A percentile compares a stretch with the other conserved stretches of the same genome.
phyloP scores from a whole-genome alignment of 345 rosid species.

The Sisymbrium altissimum region DNA sequence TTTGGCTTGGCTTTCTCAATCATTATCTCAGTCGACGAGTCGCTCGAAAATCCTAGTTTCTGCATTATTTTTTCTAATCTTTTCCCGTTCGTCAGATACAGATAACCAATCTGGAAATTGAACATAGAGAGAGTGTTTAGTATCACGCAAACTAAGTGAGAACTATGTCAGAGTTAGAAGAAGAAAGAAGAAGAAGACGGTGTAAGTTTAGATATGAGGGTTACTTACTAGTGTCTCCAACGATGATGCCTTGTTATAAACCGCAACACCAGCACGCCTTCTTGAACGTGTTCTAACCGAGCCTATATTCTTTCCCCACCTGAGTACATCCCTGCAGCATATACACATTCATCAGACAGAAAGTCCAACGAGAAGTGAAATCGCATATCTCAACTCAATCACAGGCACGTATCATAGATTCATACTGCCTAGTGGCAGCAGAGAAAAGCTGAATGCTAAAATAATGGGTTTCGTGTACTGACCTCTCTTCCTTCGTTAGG shows the following conservation, averaged over 20 bases:
- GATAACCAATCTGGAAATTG: constrained; percentile 60
- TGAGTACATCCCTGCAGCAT: constrained; percentile 45
- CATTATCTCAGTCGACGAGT: constrained; percentile 43
- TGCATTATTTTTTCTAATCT: constrained; percentile 77
- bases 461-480: constrained; percentile 13
- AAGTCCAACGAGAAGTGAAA: neutral
- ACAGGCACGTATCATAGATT: too few relatives aligned
- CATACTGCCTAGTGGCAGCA: too few relatives aligned
- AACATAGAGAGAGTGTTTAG: neutral
- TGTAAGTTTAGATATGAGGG: neutral
- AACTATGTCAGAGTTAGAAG: neutral
- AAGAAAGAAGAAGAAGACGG: neutral
- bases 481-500: constrained; percentile 75
- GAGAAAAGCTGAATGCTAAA: neutral
- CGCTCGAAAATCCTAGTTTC: constrained; percentile 69
- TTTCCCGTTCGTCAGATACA: constrained; percentile 63
- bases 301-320: constrained; percentile 67
- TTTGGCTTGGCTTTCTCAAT: constrained; percentile 42
- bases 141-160: neutral
- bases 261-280: constrained; percentile 62
- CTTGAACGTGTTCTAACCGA: constrained; percentile 52
- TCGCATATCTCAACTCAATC: neutral
- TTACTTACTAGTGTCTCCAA: constrained; percentile 57
- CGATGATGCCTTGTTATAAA: constrained; percentile 72
- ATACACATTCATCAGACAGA: neutral